Conservation (phyloP, 2,329 filamentous ascomycete species). For the Stromatinia cepivora region DNA sequence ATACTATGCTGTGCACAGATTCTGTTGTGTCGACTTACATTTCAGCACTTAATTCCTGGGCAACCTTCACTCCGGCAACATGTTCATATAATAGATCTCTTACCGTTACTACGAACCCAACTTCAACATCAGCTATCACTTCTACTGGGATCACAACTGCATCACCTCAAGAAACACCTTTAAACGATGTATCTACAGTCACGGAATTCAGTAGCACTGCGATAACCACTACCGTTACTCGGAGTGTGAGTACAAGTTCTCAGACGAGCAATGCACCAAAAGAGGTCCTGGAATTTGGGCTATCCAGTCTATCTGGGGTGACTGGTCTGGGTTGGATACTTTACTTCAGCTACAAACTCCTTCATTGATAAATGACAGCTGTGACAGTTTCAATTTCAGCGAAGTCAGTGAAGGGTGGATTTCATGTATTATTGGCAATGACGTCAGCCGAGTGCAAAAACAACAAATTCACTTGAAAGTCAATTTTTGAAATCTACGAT, state of each 20-base stretch:
- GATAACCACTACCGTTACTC: slow-evolving; percentile 20
- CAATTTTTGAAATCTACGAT: background rate
- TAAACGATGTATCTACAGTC: slow-evolving; percentile 14
- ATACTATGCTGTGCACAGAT: slow-evolving; percentile 18
- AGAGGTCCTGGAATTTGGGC: background rate
- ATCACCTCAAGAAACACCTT: background rate
- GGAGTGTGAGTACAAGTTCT: slow-evolving; percentile 8
- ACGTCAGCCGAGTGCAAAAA: background rate
- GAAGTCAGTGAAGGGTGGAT: background rate
- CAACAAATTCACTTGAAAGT: background rate
- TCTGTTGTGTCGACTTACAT: slow-evolving; percentile 16
- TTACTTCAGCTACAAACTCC: slow-evolving; percentile 15
- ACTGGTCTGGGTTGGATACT: slow-evolving; percentile 16
- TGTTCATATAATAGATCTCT: slow-evolving; percentile 9
- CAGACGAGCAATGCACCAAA: slow-evolving; percentile 7
- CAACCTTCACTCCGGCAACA: slow-evolving; percentile 19
- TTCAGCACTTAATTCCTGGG: slow-evolving; percentile 13
- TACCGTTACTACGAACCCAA: background rate
- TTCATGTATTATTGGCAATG: background rate
- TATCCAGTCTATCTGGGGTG: background rate
- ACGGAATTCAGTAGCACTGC: slow-evolving; percentile 18
- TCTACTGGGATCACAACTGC: background rate
- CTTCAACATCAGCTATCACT: background rate
- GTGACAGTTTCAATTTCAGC: background rate
- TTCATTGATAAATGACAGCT: slow-evolving; percentile 5